phyloP scores from a whole-genome alignment of 768 basidiomycete species.

The Agaricus blazei region DNA sequence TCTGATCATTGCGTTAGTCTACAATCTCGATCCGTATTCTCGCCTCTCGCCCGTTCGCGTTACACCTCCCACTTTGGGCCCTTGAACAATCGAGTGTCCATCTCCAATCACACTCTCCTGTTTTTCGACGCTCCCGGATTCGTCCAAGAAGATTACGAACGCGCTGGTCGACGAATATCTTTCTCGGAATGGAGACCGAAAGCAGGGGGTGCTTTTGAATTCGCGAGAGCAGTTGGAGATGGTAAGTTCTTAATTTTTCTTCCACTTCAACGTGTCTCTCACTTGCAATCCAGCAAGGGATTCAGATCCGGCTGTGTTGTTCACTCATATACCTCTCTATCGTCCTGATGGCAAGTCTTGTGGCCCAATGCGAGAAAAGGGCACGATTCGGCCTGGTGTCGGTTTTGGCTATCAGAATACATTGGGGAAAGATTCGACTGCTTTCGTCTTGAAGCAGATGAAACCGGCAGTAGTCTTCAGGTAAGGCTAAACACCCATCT shows the following conservation, averaged over 20 bases:
- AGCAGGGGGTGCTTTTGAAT: conserved; percentile 49
- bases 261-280: conserved; percentile 7
- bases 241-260: conserved; percentile 17
- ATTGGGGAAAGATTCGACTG: conserved; percentile 60
- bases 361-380: conserved; percentile 73
- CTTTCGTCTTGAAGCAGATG: conserved; percentile 60
- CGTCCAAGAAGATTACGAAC: conserved; percentile 66
- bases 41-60: conserved; percentile 42
- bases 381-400: conserved; percentile 64
- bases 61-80: conserved; percentile 76
- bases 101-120: conserved; percentile 70
- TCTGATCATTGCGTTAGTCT: conserved; percentile 35
- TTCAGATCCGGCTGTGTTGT: conserved; percentile 55
- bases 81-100: conserved; percentile 53
- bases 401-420: conserved; percentile 86
- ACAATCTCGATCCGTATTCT: conserved; percentile 38
- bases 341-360: conserved; percentile 65
- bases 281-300: conserved; percentile 20
- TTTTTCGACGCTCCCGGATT: conserved; percentile 71
- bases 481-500: conserved; percentile 29
- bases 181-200: conserved; percentile 44
- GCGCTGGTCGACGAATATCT: conserved; percentile 32
- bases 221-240: conserved; percentile 38
- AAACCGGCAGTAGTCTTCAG: conserved; percentile 73
- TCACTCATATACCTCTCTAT: conserved; percentile 87